Evolutionary conservation across 306 rosid genomes (phyloP), one percentile per base, ranked within the genome.

Genomic region (Acmispon strigosus): DNA sequence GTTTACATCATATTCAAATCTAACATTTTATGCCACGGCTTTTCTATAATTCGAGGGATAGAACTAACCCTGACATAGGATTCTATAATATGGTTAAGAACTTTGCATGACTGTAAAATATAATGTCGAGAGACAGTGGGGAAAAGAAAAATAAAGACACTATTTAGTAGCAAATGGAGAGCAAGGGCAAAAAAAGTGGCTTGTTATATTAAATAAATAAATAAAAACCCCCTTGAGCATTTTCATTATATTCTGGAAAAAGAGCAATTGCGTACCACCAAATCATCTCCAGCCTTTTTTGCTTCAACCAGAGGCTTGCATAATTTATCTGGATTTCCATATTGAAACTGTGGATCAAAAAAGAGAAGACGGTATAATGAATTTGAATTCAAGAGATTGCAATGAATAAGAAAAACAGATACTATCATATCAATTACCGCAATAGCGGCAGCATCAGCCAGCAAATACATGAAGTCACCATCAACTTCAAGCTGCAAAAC

Each of bases 251-350:
- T 61, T 20, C 44, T 36, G 52, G 42, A 27, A 66, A 73, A 79
- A 62, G 18, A 77, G 76, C 34, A 36, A 57, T 56, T 20, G 41
- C 91, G 80, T 89, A 94, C 98, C 97, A 90, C 90, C 82, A 90
- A 87, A 80, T 87, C 89, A 27, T 83, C 84, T 43, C 87, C 97
- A 12, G 77, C 90, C 39, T 84, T 80, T 79, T 94, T 94, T 77
- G 97, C 97, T 87, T 87, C 79, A 76, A 90, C 84, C 59, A 94
- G 83, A 65, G 97, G 96, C 60, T 74, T 51, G 77, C 98, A 94
- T 39, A 90, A 5, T 78, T n/a, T 68, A 82, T 91, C 96, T 6
- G 99, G 99, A 86, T 89, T 94, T 67, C 99, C 99, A 78, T 94
- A 94, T 69, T 94, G 99, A 79, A 94, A 89, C 99, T 94, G 97